Percentiles rank a stretch among this genome's conserved stretches.
phyloP scores from a whole-genome alignment of 225 moss, liverwort and hornwort genomes.

The Physcomitrium patens region DNA sequence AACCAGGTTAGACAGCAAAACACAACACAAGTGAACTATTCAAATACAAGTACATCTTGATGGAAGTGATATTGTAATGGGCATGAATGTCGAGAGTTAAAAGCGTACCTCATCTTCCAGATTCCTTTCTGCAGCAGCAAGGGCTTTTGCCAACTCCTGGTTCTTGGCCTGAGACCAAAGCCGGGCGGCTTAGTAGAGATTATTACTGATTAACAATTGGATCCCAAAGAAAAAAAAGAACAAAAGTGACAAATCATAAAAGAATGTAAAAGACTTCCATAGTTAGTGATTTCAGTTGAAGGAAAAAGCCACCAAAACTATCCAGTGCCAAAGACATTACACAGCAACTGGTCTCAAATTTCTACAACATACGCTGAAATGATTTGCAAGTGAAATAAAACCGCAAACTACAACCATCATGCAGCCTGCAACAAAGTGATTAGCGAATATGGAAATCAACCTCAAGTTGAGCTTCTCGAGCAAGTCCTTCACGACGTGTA shows the following conservation, averaged over 20 bases:
- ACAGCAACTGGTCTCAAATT: neutral
- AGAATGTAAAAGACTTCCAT: neutral
- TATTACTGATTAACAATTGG: neutral
- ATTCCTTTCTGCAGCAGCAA: conserved; percentile 79
- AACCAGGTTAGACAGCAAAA: neutral
- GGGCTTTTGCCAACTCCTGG: conserved; percentile 72
- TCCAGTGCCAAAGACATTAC: conserved; percentile 10
- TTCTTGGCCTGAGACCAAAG: conserved; percentile 60
- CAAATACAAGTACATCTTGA: neutral
- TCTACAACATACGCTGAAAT: neutral
- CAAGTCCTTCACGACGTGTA: conserved; percentile 71
- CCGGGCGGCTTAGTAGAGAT: conserved; percentile 24
- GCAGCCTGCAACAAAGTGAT: neutral
- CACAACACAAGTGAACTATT: neutral
- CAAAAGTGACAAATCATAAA: neutral
- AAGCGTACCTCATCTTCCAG: conserved; percentile 67
- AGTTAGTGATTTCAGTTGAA: neutral
- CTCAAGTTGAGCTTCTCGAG: conserved; percentile 75
- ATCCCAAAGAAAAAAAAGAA: neutral
- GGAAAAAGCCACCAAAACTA: conserved; percentile 8
- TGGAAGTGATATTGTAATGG: neutral
- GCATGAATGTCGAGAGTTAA: conserved; percentile 4
- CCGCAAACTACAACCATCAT: neutral
- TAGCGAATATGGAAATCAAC: conserved; percentile 31
- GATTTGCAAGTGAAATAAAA: neutral